Percentiles rank a stretch among this genome's conserved stretches.
phyloP scores from a whole-genome alignment of 495 filamentous ascomycete species.

The Podospora fimiseda region DNA sequence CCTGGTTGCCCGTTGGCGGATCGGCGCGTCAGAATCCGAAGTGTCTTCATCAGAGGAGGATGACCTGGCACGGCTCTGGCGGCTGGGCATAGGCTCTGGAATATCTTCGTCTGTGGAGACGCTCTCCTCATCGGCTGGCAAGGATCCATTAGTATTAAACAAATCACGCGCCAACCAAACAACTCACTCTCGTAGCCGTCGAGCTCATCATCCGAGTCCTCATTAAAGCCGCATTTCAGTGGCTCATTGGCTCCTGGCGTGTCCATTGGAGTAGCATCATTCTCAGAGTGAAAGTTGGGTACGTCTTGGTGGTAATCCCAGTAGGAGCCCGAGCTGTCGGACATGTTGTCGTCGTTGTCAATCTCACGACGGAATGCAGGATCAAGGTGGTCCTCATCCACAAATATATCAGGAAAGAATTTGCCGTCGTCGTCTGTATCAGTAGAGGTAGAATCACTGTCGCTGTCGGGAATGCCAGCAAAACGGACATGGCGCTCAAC shows the following conservation, averaged over 20 bases:
- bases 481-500: conserved; percentile 49
- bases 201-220: conserved; percentile 41
- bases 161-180: conserved; percentile 20
- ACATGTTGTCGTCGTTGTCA: conserved; percentile 50
- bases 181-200: conserved; percentile 78
- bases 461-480: conserved; percentile 39
- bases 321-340: conserved; percentile 39
- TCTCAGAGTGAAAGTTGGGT: conserved; percentile 16
- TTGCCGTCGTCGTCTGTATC: conserved; percentile 41
- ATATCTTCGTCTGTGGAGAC: conserved; percentile 82
- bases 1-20: conserved; percentile 44
- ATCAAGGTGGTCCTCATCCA: conserved; percentile 64
- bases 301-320: conserved; percentile 39
- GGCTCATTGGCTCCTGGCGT: conserved; percentile 35
- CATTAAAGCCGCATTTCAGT: conserved; percentile 39
- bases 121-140: conserved; percentile 58
- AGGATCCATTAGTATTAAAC: conserved; percentile 45
- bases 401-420: conserved; percentile 65
- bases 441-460: conserved; percentile 40
- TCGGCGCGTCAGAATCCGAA: conserved; percentile 42
- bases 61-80: too few species aligned
- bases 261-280: conserved; percentile 28
- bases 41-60: conserved; percentile 31
- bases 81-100: conserved; percentile 49
- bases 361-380: conserved; percentile 63